Evolutionary conservation across 164 flowering plant species (phyloP), one percentile per base, ranked within the genome.

Genomic region (Vitis rupestris): DNA sequence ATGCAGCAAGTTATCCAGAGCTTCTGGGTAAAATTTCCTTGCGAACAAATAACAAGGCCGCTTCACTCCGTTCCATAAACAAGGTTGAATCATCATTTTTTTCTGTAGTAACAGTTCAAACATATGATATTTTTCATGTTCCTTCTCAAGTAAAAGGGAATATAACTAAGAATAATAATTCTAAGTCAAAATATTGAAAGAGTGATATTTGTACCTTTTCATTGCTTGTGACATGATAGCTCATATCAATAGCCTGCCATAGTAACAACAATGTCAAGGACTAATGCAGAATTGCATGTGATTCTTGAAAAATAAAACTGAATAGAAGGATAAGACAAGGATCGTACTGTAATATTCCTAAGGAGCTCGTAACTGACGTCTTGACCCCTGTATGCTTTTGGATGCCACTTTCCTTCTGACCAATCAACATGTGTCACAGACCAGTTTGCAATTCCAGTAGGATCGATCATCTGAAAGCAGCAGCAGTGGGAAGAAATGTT

Each of bases 361-460:
- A 81, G 64, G 63, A 81, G 78, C 50, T 79, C 70, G 13, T 37
- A 71, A 5, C 76, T 74, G 50, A 79, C 55, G 65, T 81, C 84
- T 56, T 65, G 66, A 30, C 76, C 71, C 49, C 78, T 48, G 52
- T 70, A 81, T 51, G 82, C n/a, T 65, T 70, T 81, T 9, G 84
- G 82, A 63, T 81, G 80, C 84, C 84, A 81, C 72, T 81, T 81
- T n/a, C 75, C 68, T 51, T 81, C 84, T 13, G 84, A 81, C 82
- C 84, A 81, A 62, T 81, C 84, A 58, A 79, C 84, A 59, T 81
- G 72, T 15, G 84, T 81, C 27, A 79, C 84, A 1, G 84, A 81
- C 84, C 84, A 76, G 50, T 71, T 76, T 48, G 84, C 71, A 54
- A 81, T 79, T 50, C 84, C 82, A 70, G 58, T 70, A 2, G 84